Evolutionary conservation across 2,329 filamentous ascomycete species (phyloP).

Genomic region (Xylariaceae sp.): DNA sequence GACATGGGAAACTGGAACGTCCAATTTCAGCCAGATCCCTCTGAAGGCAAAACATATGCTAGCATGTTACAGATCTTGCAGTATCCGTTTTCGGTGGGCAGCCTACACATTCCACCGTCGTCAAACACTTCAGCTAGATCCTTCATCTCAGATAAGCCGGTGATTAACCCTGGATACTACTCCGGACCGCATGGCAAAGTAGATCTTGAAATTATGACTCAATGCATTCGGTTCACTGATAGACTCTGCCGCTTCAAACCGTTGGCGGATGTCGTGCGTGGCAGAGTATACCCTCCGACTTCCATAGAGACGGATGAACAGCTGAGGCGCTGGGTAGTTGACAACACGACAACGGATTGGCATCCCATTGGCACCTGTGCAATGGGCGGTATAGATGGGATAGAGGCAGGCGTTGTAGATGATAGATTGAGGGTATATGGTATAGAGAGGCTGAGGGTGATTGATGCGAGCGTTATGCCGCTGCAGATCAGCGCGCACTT

Average conservation of each 20-base stretch:
- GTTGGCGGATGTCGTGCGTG: slow-evolving; percentile 46
- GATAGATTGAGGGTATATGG: slow-evolving; percentile 30
- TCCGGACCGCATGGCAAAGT: slow-evolving; percentile 45
- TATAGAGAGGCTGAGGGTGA: slow-evolving; percentile 27
- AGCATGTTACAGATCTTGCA: slow-evolving; percentile 57
- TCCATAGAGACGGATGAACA: slow-evolving; percentile 30
- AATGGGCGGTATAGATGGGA: slow-evolving; percentile 44
- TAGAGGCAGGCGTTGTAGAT: slow-evolving; percentile 36
- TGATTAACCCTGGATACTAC: slow-evolving; percentile 53
- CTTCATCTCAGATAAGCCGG: slow-evolving; percentile 33
- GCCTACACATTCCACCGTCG: slow-evolving; percentile 49
- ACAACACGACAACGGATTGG: slow-evolving; percentile 45
- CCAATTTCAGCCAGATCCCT: slow-evolving; percentile 37
- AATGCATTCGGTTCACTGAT: slow-evolving; percentile 47
- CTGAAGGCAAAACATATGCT: slow-evolving; percentile 50
- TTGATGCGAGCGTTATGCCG: slow-evolving; percentile 33
- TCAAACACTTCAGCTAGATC: slow-evolving; percentile 15
- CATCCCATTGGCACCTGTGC: slow-evolving; percentile 51
- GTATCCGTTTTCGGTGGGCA: slow-evolving; percentile 57
- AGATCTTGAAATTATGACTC: slow-evolving; percentile 51
- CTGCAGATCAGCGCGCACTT: slow-evolving; percentile 30
- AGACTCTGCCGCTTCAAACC: slow-evolving; percentile 47
- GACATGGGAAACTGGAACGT: slow-evolving; percentile 55
- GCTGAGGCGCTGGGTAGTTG: slow-evolving; percentile 46
- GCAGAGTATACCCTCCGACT: slow-evolving; percentile 15